Evolutionary conservation across 2,329 filamentous ascomycete genomes (phyloP), one percentile per base, ranked within the genome.

Genomic region (Lachnellula cervina): DNA sequence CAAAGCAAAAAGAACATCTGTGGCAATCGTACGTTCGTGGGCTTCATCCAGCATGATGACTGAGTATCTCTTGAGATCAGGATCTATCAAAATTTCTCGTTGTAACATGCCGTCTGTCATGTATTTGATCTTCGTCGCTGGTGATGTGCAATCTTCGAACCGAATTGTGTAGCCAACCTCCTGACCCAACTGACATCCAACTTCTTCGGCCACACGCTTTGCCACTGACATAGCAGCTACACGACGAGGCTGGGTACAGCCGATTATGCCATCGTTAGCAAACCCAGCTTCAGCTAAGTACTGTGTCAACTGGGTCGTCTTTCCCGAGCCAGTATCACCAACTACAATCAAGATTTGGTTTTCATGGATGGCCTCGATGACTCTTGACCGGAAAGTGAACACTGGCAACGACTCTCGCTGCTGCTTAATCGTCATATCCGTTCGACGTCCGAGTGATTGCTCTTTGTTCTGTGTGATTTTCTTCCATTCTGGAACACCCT

Each of bases 101-200:
- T 97, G 86, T 70, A 99, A 82, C 89, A 97, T 97, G 72, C 94
- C 94, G 67, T 99, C 94, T 16, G 94, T 99, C 93, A 99, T 97
- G 76, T 99, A 99, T 76, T 99, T 99, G 77, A 99, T 96, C 68
- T 87, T 90, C 1, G 94, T 99, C 17, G 86, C 81, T 2, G 90
- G 84, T 61, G 87, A 89, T 0, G 93, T 97, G 70, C 87, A 89
- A 73, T 99, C 94, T 69, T 99, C 94, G 69, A 99, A 99, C 70
- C 94, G 90, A 69, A 99, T 96, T 7, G 89, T 96, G 71, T 99
- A 99, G 53, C 94, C 94, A 60, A 99, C 93, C 70, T 97, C 92
- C 54, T 92, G 85, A 35, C 94, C 94, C 13, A 97, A 80, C 61
- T 87, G 81, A 65, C 93, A 97, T 16, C 94, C 93, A 57, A 97